phyloP scores from a whole-genome alignment of 352 stramenopile species.

The Pythium utonaiense region DNA sequence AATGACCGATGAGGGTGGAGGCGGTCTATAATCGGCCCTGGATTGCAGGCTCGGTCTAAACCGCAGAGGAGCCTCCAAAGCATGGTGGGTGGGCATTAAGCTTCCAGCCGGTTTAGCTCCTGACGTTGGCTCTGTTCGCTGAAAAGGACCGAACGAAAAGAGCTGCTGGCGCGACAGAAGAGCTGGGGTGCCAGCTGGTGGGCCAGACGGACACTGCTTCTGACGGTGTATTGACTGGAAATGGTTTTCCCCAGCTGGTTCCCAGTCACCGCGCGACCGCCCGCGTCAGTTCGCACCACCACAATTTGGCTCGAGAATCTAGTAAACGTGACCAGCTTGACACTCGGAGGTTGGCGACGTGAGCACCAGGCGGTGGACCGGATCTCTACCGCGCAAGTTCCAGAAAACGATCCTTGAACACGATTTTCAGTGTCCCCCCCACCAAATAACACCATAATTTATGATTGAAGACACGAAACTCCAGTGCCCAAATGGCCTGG shows the following conservation, averaged over 20 bases:
- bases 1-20: slow-evolving; percentile 8
- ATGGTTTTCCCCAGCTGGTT: not conserved
- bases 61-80: not conserved
- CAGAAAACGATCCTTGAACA: not conserved
- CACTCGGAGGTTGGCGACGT: not conserved
- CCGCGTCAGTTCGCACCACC: not conserved
- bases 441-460: no score
- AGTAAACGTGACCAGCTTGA: not conserved
- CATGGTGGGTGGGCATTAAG: not conserved
- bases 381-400: not conserved
- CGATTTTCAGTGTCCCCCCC: no score
- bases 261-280: not conserved
- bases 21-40: not conserved
- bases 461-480: not conserved
- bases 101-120: not conserved
- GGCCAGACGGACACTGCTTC: not conserved
- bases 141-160: not conserved
- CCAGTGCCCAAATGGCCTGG: not conserved
- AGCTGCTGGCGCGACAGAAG: not conserved
- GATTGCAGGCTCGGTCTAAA: not conserved
- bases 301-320: not conserved
- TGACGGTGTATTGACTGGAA: not conserved
- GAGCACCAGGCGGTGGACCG: not conserved
- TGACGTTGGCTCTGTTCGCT: not conserved
- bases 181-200: not conserved